These are phyloP conservation scores for Fusarium sp. DNA, from an alignment of 2,329 filamentous ascomycete species.

Conservation along the genomic window DNA sequence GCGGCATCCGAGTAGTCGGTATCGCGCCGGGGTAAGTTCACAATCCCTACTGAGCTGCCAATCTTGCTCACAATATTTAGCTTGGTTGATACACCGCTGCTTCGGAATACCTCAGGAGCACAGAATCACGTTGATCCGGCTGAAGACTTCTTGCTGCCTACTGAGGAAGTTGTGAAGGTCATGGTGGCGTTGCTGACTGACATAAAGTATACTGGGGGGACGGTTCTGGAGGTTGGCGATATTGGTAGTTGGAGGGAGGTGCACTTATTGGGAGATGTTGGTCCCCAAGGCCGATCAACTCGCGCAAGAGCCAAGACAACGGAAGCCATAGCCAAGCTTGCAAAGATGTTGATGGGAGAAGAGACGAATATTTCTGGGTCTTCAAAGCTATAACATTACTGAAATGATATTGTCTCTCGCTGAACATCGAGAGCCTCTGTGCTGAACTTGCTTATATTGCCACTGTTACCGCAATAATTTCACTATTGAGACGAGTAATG, in stretches of 20 bases:
- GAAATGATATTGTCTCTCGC: not conserved
- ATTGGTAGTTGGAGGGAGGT: not conserved
- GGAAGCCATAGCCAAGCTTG: not conserved
- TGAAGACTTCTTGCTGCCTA: not conserved
- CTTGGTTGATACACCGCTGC: not conserved
- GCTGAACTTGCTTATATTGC: accelerated
- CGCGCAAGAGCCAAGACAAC: not conserved
- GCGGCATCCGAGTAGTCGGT: not conserved
- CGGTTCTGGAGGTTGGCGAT: not conserved
- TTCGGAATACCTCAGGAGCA: not conserved
- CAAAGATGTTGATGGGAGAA: not conserved
- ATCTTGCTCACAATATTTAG: not conserved
- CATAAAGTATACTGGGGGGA: not conserved
- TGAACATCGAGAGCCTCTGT: not conserved
- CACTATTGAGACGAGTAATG: too few species aligned
- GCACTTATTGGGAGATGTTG: not conserved
- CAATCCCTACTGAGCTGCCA: too few species aligned
- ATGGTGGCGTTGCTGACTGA: not conserved
- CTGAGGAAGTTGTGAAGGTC: not conserved
- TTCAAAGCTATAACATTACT: not conserved
- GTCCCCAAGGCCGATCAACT: not conserved
- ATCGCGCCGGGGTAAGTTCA: not conserved
- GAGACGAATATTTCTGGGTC: accelerated
- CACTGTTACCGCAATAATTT: accelerated
- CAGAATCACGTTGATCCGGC: not conserved